These are phyloP conservation scores for Chlorencoelia australis DNA, from an alignment of 2,329 filamentous ascomycete genomes.

Conservation along the genomic window DNA sequence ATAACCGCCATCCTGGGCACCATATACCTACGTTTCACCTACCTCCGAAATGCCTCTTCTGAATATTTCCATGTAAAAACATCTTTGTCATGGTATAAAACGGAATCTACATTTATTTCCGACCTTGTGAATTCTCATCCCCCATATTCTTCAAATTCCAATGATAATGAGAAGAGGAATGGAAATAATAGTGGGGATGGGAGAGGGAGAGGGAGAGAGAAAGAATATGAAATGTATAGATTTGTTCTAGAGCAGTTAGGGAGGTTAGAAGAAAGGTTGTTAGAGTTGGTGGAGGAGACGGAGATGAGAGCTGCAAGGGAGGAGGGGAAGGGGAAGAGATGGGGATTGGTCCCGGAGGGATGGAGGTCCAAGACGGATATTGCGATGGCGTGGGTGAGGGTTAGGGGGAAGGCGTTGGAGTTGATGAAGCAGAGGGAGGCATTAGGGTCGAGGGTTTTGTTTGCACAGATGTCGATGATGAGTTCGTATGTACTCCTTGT, in stretches of 20 bases:
- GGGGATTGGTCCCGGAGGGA: constrained; percentile 31
- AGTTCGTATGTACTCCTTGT: constrained; percentile 28
- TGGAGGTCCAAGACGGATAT: constrained; percentile 32
- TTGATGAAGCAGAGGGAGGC: constrained; percentile 37
- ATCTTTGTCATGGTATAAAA: constrained; percentile 39
- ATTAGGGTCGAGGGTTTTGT: constrained; percentile 35
- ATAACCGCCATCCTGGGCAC: constrained; percentile 36
- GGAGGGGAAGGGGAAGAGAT: constrained; percentile 22
- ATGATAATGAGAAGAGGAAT: background rate
- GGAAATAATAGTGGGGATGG: constrained; percentile 4
- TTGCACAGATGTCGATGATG: constrained; percentile 40
- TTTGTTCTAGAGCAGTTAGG: constrained; percentile 39
- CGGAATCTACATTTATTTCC: constrained; percentile 36
- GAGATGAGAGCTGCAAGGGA: constrained; percentile 23
- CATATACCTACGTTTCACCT: constrained; percentile 34
- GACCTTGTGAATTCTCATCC: constrained; percentile 29
- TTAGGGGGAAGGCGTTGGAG: constrained; percentile 35
- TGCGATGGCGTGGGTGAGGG: constrained; percentile 36
- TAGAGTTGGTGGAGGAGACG: constrained; percentile 36
- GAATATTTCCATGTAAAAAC: constrained; percentile 40
- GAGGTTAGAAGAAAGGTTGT: constrained; percentile 34
- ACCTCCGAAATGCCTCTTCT: constrained; percentile 36
- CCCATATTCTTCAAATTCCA: background rate
- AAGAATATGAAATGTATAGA: constrained; percentile 37
- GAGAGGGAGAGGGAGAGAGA: constrained; percentile 14